Conservation (phyloP, 1,139 yeast species). For the Hanseniaspora sp. region DNA sequence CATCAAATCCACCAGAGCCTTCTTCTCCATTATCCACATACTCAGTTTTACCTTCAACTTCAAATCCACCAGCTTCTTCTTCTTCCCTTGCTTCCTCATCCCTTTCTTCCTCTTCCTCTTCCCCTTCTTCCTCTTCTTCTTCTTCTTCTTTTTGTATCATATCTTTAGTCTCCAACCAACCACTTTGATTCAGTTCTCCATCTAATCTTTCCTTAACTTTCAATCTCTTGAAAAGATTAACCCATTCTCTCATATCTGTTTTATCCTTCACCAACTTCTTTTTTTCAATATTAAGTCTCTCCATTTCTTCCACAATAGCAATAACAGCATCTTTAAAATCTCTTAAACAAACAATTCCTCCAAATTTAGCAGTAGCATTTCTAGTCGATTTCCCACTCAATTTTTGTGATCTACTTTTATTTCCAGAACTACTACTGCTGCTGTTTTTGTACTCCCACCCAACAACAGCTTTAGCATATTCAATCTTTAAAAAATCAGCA, state of each 20-base stretch:
- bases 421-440: neutral
- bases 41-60: conserved; percentile 3
- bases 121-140: conserved; percentile 16
- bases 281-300: conserved; percentile 37
- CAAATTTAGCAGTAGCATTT: conserved; percentile 52
- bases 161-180: conserved; percentile 15
- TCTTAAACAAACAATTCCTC: conserved; percentile 65
- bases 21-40: neutral
- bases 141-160: conserved; percentile 15
- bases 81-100: conserved; percentile 23
- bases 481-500: conserved; percentile 57
- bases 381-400: conserved; percentile 18
- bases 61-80: conserved; percentile 7
- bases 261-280: conserved; percentile 39
- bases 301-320: conserved; percentile 46
- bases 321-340: conserved; percentile 58
- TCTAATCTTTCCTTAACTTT: conserved; percentile 62
- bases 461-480: conserved; percentile 77
- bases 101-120: conserved; percentile 17
- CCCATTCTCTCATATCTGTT: conserved; percentile 64
- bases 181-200: conserved; percentile 17
- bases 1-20: conserved; percentile 11
- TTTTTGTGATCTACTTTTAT: neutral
- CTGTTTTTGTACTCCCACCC: conserved; percentile 60
- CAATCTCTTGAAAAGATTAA: conserved; percentile 54